Percentiles rank a stretch among this genome's conserved stretches.
phyloP scores from a whole-genome alignment of 1,284 basidiomycete species.

The Austropuccinia psidii region DNA sequence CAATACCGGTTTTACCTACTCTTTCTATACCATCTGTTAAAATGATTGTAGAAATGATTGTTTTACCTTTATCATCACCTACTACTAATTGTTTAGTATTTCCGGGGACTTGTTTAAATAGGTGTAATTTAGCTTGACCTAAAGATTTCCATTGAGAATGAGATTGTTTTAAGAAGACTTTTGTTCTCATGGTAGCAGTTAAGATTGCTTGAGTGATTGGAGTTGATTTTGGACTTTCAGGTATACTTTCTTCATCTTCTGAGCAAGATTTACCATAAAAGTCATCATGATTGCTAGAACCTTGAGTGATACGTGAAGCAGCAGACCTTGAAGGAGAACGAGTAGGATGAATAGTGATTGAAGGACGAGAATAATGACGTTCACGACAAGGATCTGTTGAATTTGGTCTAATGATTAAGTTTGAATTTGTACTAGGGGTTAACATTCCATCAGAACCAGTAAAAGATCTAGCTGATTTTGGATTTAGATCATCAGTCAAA shows the following conservation, averaged over 20 bases:
- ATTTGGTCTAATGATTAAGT: neutral
- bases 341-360: neutral
- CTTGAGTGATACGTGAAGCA: neutral
- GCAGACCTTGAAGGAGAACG: neutral
- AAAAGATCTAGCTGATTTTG: neutral
- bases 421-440: neutral
- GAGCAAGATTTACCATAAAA: neutral
- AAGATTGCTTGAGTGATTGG: slow-evolving; percentile 50
- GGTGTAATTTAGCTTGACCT: slow-evolving; percentile 77
- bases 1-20: slow-evolving; percentile 94
- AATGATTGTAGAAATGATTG: slow-evolving; percentile 87
- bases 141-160: slow-evolving; percentile 96
- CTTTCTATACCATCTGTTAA: slow-evolving; percentile 92
- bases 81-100: slow-evolving; percentile 95
- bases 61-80: slow-evolving; percentile 67
- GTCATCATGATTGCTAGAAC: neutral
- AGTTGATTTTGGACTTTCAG: neutral
- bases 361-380: slow-evolving; percentile 22
- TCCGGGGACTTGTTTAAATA: slow-evolving; percentile 65
- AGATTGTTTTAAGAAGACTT: slow-evolving; percentile 89
- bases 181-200: slow-evolving; percentile 95
- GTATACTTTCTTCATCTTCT: slow-evolving; percentile 1
- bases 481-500: too few relatives aligned
- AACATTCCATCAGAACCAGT: neutral
- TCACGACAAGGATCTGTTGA: slow-evolving; percentile 20